These are phyloP conservation scores for Nemania sp. DNA, from an alignment of 2,329 filamentous ascomycete species.

Conservation along the genomic window DNA sequence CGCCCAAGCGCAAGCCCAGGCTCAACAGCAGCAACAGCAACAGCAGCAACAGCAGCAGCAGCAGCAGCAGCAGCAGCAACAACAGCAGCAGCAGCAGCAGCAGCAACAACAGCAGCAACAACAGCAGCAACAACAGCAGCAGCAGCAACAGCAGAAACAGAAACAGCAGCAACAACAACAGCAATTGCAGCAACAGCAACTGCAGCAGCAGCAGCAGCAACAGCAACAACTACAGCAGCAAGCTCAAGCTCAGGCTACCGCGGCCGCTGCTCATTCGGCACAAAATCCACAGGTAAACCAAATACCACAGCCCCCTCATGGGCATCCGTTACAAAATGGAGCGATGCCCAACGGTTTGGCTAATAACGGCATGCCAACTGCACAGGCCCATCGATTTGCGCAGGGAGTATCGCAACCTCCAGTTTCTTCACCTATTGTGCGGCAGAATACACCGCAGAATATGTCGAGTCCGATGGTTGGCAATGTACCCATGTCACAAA, in stretches of 20 bases:
- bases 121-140: constrained; percentile 18
- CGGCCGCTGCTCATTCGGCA: constrained; percentile 51
- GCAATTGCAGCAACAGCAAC: constrained; percentile 47
- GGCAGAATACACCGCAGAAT: constrained; percentile 73
- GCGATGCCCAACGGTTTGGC: constrained; percentile 53
- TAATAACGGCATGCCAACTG: constrained; percentile 57
- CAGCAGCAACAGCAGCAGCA: constrained; percentile 38
- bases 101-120: constrained; percentile 52
- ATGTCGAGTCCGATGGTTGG: constrained; percentile 75
- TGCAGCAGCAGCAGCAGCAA: constrained; percentile 60
- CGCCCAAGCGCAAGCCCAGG: constrained; percentile 29
- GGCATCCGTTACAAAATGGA: constrained; percentile 59
- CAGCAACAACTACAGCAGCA: constrained; percentile 47
- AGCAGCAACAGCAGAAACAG: constrained; percentile 51
- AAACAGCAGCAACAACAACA: constrained; percentile 25
- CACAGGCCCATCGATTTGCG: constrained; percentile 61
- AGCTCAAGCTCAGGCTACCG: constrained; percentile 38
- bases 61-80: constrained; percentile 6
- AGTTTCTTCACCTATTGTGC: constrained; percentile 75
- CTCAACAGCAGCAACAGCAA: constrained; percentile 51
- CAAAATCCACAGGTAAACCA: constrained; percentile 48
- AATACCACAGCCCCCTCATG: constrained; percentile 57
- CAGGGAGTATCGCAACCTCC: constrained; percentile 71
- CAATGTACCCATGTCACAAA: constrained; percentile 72
- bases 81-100: constrained; percentile 59